phyloP scores from a whole-genome alignment of 202 grass and related monocot genomes.

The Alloteropsis angusta region DNA sequence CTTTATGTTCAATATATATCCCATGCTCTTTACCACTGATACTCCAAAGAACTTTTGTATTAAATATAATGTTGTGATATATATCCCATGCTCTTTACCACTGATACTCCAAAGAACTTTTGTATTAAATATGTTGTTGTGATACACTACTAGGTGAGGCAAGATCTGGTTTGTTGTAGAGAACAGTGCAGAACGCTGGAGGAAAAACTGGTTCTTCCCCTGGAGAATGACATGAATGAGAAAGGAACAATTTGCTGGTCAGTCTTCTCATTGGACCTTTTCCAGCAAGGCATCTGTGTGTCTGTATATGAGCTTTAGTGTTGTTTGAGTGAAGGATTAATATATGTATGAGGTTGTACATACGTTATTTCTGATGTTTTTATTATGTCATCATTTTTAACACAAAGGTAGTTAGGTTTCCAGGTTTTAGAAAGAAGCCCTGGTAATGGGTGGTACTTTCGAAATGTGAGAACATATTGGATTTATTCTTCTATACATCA shows the following conservation, averaged over 20 bases:
- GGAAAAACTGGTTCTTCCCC: slow-evolving; percentile 24
- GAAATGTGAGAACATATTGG: background rate
- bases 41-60: background rate
- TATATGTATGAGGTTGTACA: background rate
- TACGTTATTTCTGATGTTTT: slow-evolving; percentile 4
- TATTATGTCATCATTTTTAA: background rate
- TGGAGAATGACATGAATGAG: slow-evolving; percentile 19
- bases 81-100: slow-evolving; percentile 3
- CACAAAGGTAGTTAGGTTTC: background rate
- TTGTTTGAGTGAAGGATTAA: background rate
- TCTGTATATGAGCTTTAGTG: background rate
- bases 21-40: background rate
- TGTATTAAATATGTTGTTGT: slow-evolving; percentile 1
- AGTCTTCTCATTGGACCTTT: slow-evolving; percentile 18
- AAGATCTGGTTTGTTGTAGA: slow-evolving; percentile 45
- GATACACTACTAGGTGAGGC: slow-evolving; percentile 35
- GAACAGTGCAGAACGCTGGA: slow-evolving; percentile 37
- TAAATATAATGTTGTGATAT: slow-evolving; percentile 3
- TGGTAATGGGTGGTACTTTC: background rate
- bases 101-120: background rate
- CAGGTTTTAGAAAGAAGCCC: background rate
- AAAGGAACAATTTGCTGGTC: slow-evolving; percentile 30
- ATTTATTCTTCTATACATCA: background rate
- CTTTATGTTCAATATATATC: slow-evolving; percentile 4
- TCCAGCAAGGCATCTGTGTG: background rate